Evolutionary conservation across 768 basidiomycete genomes (phyloP), one percentile per base, ranked within the genome.

Genomic region (Mycena rebaudengoi): DNA sequence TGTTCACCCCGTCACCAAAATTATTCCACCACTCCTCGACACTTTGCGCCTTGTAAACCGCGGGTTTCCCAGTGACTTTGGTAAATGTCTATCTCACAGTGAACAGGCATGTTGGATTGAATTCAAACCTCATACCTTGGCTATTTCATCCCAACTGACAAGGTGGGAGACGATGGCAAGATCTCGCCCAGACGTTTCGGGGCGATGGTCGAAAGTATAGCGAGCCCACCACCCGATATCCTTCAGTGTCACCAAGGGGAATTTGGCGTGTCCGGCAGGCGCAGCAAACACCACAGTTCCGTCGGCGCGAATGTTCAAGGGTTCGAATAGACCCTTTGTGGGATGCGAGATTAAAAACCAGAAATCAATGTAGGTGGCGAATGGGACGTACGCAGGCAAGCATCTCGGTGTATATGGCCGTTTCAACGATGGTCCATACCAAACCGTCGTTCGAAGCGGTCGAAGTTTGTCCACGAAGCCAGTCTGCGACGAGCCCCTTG

Each of bases 161-260:
- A 73, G 70, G 41, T 82, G 76, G 37, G 75, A 78, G 10, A 77
- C 75, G 41, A 81, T 64, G 30, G 73, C 67, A 25, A 80, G 73
- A 45, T 82, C 80, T 39, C 71, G 72, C 3, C 73, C 79, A 28
- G 77, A 79, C 12, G 74, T 76, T 50, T 73, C 64, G 14, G 60
- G 67, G 29, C 76, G 79, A 54, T 80, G 70, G 65, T 78, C 74
- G 55, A 81, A 77, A 0, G 73, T 76, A 50, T 76, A 80, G 20
- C 78, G 74, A n/a, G 73, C 75, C 74, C 76, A 81, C 73, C 74
- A 80, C 23, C 76, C 80, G 7, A 81, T 71, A 64, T 82, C 80
- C 29, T 74, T 66, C 14, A 82, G 70, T 3, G 79, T 74, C 44
- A 81, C 77, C 71, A 80, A 72, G 25, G 79, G 76, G 33, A 79